Evolutionary conservation across 1,139 yeast species (phyloP).

Genomic region (Hansenula sp.): DNA sequence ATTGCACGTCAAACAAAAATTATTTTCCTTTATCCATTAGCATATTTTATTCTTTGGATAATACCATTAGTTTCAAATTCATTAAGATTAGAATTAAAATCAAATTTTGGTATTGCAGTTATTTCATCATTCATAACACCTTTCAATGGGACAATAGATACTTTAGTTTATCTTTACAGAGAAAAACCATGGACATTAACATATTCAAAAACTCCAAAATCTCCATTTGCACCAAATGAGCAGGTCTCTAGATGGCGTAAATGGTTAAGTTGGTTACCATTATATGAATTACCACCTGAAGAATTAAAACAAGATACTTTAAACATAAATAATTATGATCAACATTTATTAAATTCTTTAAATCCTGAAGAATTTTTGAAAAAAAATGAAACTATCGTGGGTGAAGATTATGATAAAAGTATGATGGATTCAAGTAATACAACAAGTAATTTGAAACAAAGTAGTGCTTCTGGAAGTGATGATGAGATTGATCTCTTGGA

Average conservation of each 20-base stretch:
- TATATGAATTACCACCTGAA: constrained; percentile 40
- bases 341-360: background rate
- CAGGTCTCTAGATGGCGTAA: constrained; percentile 32
- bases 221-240: constrained; percentile 15
- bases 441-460: background rate
- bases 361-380: constrained; percentile 5
- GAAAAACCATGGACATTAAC: constrained; percentile 70
- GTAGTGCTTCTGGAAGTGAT: constrained; percentile 19
- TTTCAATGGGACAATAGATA: constrained; percentile 72
- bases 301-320: constrained; percentile 22
- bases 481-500: constrained; percentile 46
- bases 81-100: constrained; percentile 45
- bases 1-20: constrained; percentile 77
- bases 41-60: constrained; percentile 75
- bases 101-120: constrained; percentile 61
- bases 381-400: background rate
- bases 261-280: constrained; percentile 34
- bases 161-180: constrained; percentile 67
- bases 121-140: constrained; percentile 78
- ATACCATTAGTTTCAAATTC: constrained; percentile 74
- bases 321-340: background rate
- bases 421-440: background rate
- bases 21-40: constrained; percentile 79
- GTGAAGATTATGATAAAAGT: background rate
- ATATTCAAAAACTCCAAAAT: constrained; percentile 18